Base-by-base conservation (phyloP, 192 early-diverging fungal species). In the Obelidium mucronatum region DNA sequence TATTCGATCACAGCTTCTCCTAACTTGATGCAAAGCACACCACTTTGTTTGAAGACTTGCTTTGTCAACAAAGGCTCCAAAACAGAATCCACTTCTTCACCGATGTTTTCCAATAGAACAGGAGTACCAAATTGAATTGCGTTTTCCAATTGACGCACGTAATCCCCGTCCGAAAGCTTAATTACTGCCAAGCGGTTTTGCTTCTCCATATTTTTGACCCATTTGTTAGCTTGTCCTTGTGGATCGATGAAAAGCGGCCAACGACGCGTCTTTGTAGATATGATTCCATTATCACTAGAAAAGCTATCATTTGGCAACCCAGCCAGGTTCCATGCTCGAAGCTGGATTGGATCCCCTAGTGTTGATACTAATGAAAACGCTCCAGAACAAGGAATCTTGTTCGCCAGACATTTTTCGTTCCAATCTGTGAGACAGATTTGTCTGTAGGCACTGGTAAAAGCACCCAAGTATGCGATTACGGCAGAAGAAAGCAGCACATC, bases 201-300 rank as follows among this genome's bases (percentile, higher is more conserved):
- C 68, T 90, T 90, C 75, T 90, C 88, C 83, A 89, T 83, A 73
- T 89, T 90, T 67, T 89, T 90, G 53, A 90, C 80, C 88, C 88
- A 90, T 60, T 90, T 90, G 80, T 90, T 90, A 40, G 88, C 88
- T 73, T 90, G 88, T 1, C 88, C 88, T 67, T 90, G 87, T 6
- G 88, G 88, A 69, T 89, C 87, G 61, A 89, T 86, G 63, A 89
- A 89, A 17, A 90, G 73, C 22, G 84, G 85, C 88, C 88, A 90
- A 28, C 88, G 80, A 24, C 87, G 78, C 0, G 88, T 83, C 40
- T 84, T 90, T 8, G 81, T 77, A 1, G 88, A 54, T 35, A 90
- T 89, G 55, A 90, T 90, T 15, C 88, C 88, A 56, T 90, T 90
- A 69, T 90, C 88, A 28, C 75, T 70, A 0, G 88, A 90, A 74